A percentile compares a stretch with the other conserved stretches of the same genome.
These are phyloP conservation scores for Alternaria sp. DNA, from an alignment of 2,329 filamentous ascomycete genomes.

Conservation along the genomic window DNA sequence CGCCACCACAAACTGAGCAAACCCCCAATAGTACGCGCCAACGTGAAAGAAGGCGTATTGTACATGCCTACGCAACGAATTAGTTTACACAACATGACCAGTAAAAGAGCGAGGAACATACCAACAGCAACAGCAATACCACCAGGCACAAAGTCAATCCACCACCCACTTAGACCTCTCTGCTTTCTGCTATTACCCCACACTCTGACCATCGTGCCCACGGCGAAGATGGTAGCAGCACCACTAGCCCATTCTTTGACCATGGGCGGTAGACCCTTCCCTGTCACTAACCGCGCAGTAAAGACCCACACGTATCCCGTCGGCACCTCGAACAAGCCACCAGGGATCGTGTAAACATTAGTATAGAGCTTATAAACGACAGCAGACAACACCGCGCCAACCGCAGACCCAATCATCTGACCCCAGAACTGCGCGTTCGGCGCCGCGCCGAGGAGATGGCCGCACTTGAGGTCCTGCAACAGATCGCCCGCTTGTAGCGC, in stretches of 20 bases:
- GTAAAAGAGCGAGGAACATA: conserved; percentile 48
- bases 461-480: conserved; percentile 96
- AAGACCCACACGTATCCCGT: conserved; percentile 98
- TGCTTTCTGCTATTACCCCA: conserved; percentile 41
- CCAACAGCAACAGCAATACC: conserved; percentile 95
- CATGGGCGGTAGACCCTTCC: conserved; percentile 83
- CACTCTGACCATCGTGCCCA: conserved; percentile 71
- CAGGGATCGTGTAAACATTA: conserved; percentile 85
- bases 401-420: conserved; percentile 86
- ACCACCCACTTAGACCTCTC: conserved; percentile 54
- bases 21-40: conserved; percentile 85
- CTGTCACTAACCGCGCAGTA: conserved; percentile 90
- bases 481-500: conserved; percentile 95
- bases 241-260: conserved; percentile 79
- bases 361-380: conserved; percentile 90
- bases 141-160: conserved; percentile 81
- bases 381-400: conserved; percentile 85
- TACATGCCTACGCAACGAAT: conserved; percentile 74
- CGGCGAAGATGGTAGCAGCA: conserved; percentile 75
- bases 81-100: neutral
- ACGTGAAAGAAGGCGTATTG: conserved; percentile 93
- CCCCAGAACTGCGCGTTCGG: conserved; percentile 97
- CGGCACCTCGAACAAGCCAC: conserved; percentile 88
- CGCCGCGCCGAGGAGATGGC: conserved; percentile 87
- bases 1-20: conserved; percentile 13